Evolutionary conservation across 2,329 filamentous ascomycete species (phyloP).

Genomic region (Trichophyton equinum): DNA sequence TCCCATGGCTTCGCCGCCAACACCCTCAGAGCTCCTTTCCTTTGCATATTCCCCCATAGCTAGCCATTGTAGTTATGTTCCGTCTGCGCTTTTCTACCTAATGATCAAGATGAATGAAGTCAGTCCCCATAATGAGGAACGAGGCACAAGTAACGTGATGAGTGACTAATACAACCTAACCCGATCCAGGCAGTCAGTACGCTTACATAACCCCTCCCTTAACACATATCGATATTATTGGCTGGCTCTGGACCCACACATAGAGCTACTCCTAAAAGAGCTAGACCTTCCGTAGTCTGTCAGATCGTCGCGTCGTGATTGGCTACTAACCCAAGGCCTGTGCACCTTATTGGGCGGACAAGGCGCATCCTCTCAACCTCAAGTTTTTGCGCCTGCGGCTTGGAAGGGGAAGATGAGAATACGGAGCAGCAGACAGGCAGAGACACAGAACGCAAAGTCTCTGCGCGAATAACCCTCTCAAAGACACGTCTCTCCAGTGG

Average conservation of each 20-base stretch:
- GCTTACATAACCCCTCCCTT: not conserved
- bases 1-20: not conserved
- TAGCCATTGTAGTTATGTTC: no score
- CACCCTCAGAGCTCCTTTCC: not conserved
- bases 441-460: not conserved
- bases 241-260: not conserved
- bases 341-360: not conserved
- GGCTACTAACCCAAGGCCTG: not conserved
- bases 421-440: not conserved
- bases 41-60: not conserved
- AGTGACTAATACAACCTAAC: not conserved
- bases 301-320: not conserved
- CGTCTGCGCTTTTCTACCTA: no score
- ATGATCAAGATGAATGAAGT: no score
- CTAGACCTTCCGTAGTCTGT: not conserved
- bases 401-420: not conserved
- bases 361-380: not conserved
- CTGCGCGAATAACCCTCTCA: not conserved
- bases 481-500: slow-evolving; percentile 3
- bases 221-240: not conserved
- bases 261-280: not conserved
- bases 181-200: not conserved
- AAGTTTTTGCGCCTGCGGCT: not conserved
- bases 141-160: not conserved
- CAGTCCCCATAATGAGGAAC: no score